A percentile compares a stretch with the other conserved stretches of the same genome.
These are phyloP conservation scores for Jacaranda mimosifolia DNA, from an alignment of 257 asterid species.

Conservation along the genomic window DNA sequence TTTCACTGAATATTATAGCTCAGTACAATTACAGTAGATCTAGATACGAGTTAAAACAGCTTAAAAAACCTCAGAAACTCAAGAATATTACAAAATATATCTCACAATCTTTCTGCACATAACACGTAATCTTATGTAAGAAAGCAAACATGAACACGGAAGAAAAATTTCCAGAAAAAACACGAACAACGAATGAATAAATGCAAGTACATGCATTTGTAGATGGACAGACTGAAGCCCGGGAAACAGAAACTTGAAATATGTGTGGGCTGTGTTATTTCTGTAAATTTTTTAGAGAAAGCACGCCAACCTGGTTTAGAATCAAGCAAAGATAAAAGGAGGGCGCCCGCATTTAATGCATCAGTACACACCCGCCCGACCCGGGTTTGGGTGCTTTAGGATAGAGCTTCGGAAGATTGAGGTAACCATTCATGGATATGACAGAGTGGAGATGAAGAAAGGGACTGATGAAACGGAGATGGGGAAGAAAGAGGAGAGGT, in stretches of 20 bases:
- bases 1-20: background rate
- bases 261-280: background rate
- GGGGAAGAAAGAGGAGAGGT: conserved; percentile 29
- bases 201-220: conserved; percentile 13
- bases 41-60: background rate
- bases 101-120: background rate
- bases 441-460: conserved; percentile 3
- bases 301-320: conserved; percentile 23
- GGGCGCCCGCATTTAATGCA: conserved; percentile 16
- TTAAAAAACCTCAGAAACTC: background rate
- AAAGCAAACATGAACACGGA: background rate
- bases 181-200: background rate
- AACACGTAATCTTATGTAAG: background rate
- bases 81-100: background rate
- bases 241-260: background rate
- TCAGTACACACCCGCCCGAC: background rate
- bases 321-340: background rate
- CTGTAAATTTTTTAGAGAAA: background rate
- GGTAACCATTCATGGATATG: background rate
- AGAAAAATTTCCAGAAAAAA: background rate
- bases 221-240: conserved; percentile 2
- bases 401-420: background rate
- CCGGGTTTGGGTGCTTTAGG: background rate
- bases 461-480: conserved; percentile 25
- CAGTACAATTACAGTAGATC: background rate